A percentile compares a stretch with the other conserved stretches of the same genome.
Conservation (phyloP, 73 alveolate species). For the Symbiodinium pilosum region DNA sequence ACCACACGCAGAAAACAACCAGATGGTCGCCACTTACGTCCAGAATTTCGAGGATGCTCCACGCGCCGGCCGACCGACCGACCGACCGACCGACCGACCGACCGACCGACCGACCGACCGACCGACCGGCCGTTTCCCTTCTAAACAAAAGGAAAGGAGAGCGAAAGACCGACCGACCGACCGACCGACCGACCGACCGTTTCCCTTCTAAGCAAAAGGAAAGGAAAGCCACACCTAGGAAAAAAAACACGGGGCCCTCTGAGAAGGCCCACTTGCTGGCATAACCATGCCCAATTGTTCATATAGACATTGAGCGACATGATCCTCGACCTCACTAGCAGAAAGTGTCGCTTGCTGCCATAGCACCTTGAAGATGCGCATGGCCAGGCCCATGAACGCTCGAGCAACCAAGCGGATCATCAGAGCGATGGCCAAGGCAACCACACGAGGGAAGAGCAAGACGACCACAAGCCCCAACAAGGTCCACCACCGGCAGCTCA, state of each 20-base stretch:
- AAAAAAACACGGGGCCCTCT: not conserved
- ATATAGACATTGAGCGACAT: not conserved
- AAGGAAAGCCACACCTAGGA: no score
- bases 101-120: no score
- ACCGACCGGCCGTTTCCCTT: not conserved
- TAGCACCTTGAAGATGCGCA: not conserved
- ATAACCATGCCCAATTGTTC: not conserved
- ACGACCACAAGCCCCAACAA: not conserved
- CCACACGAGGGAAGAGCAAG: not conserved
- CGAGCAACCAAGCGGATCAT: not conserved
- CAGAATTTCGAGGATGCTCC: not conserved
- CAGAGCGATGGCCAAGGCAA: not conserved
- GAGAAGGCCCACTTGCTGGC: slow-evolving; percentile 1
- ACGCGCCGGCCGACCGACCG: not conserved
- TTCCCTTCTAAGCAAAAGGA: no score
- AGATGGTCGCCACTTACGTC: not conserved
- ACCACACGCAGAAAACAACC: not conserved
- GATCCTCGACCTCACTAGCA: slow-evolving; percentile 11
- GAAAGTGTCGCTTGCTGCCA: not conserved
- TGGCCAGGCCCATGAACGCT: not conserved
- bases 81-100: no score
- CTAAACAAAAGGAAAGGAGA: not conserved
- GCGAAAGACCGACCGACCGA: not conserved
- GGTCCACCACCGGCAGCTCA: not conserved
- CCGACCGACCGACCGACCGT: no score